These are phyloP conservation scores for Purpureocillium lavendulum DNA, from an alignment of 2,329 filamentous ascomycete genomes.

Conservation along the genomic window DNA sequence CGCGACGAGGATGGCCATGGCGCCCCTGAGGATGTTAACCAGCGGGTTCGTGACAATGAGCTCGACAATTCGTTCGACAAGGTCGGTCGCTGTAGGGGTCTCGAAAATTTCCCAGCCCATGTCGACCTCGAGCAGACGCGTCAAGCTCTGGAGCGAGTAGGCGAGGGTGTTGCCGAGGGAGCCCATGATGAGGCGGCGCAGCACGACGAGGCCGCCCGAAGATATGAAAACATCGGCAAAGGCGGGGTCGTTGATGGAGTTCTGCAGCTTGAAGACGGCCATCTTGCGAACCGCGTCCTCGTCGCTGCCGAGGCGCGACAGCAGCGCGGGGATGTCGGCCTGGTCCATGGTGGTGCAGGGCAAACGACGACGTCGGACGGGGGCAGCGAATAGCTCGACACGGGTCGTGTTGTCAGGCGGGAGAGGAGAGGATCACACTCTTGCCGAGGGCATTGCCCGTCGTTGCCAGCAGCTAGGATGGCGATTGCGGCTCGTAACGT, in stretches of 20 bases:
- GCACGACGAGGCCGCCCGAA: conserved; percentile 72
- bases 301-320: conserved; percentile 56
- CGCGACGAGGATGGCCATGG: conserved; percentile 92
- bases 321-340: conserved; percentile 56
- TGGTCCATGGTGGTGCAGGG: conserved; percentile 52
- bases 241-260: conserved; percentile 87
- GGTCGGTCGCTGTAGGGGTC: conserved; percentile 50
- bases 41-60: conserved; percentile 90
- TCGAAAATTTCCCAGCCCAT: conserved; percentile 94
- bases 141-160: conserved; percentile 86
- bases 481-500: too few relatives aligned
- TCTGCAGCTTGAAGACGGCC: conserved; percentile 97
- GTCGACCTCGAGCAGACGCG: conserved; percentile 83
- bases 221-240: conserved; percentile 96
- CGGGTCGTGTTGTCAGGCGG: neutral
- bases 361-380: conserved; percentile 2
- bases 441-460: conserved; percentile 1
- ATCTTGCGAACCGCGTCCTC: conserved; percentile 95
- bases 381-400: conserved; percentile 1
- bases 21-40: conserved; percentile 93
- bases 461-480: neutral
- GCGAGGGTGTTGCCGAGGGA: conserved; percentile 90
- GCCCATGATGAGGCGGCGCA: conserved; percentile 76
- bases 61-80: conserved; percentile 74
- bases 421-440: neutral